These are phyloP conservation scores for Orbilia quercus DNA, from an alignment of 2,329 filamentous ascomycete genomes.

Conservation along the genomic window DNA sequence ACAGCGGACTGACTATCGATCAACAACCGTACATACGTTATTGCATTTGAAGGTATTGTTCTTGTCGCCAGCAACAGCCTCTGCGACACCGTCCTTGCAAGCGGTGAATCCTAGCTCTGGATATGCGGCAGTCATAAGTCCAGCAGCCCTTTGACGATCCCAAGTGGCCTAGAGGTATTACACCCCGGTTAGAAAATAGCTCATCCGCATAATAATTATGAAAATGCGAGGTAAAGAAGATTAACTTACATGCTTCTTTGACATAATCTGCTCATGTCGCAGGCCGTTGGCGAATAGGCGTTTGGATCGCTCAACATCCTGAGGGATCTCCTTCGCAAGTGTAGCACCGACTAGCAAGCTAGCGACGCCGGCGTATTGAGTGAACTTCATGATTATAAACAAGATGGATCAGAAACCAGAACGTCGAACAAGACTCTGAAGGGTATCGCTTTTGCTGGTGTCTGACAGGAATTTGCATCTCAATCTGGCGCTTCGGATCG, in stretches of 20 bases:
- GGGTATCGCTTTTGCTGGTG: constrained; percentile 14
- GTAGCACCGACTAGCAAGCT: constrained; percentile 48
- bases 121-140: constrained; percentile 37
- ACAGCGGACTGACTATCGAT: not conserved
- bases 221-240: not conserved
- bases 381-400: constrained; percentile 39
- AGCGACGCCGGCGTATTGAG: constrained; percentile 52
- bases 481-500: constrained; percentile 17
- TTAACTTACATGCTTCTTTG: constrained; percentile 49
- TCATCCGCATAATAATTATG: constrained; percentile 38
- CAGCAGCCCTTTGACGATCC: constrained; percentile 29
- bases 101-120: constrained; percentile 43
- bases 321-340: constrained; percentile 48
- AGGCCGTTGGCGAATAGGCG: constrained; percentile 39
- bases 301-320: constrained; percentile 42
- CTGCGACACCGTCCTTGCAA: constrained; percentile 36
- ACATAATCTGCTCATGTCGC: constrained; percentile 51
- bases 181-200: constrained; percentile 52
- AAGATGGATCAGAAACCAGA: constrained; percentile 10
- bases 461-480: constrained; percentile 26
- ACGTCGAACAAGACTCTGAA: constrained; percentile 10
- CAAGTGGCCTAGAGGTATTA: constrained; percentile 24
- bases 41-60: constrained; percentile 45
- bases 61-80: constrained; percentile 35
- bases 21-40: constrained; percentile 27